Evolutionary conservation across 345 rosid genomes (phyloP).

Genomic region (Euphorbia lathyris): DNA sequence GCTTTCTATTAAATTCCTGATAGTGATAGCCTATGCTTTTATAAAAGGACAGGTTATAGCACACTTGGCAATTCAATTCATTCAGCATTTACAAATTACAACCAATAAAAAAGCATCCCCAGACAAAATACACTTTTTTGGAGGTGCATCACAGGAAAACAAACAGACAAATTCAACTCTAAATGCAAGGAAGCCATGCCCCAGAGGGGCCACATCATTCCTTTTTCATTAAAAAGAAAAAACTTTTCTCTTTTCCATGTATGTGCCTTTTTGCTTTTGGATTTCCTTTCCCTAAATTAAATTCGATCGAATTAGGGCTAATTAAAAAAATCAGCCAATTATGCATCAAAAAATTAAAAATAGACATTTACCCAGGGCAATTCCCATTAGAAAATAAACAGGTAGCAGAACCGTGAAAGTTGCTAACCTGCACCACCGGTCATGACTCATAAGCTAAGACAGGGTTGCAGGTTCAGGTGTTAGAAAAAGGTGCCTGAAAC

Average conservation of each 20-base stretch:
- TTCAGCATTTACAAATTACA: neutral
- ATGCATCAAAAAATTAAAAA: neutral
- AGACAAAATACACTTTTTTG: slow-evolving; percentile 51
- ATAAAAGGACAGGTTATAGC: slow-evolving; percentile 1
- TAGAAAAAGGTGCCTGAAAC: neutral
- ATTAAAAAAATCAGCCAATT: neutral
- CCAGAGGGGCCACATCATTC: slow-evolving; percentile 2
- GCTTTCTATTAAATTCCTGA: slow-evolving; percentile 5
- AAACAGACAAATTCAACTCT: slow-evolving; percentile 25
- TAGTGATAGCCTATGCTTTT: slow-evolving; percentile 5
- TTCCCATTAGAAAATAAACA: neutral
- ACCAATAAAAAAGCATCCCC: slow-evolving; percentile 21
- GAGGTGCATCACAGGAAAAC: slow-evolving; percentile 40
- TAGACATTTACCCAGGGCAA: neutral
- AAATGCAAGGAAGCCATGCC: slow-evolving; percentile 4
- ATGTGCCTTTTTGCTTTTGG: neutral
- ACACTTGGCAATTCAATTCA: slow-evolving; percentile 12
- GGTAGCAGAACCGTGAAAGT: neutral
- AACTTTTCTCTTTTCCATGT: slow-evolving; percentile 6
- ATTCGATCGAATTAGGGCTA: slow-evolving; percentile 3
- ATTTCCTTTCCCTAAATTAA: slow-evolving; percentile 7
- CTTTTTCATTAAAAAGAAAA: neutral
- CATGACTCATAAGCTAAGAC: neutral
- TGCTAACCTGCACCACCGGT: neutral
- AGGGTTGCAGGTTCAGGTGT: neutral